A percentile compares a stretch with the other conserved stretches of the same genome.
phyloP scores from a whole-genome alignment of 1,284 basidiomycete species.

The Marasmius sp. region DNA sequence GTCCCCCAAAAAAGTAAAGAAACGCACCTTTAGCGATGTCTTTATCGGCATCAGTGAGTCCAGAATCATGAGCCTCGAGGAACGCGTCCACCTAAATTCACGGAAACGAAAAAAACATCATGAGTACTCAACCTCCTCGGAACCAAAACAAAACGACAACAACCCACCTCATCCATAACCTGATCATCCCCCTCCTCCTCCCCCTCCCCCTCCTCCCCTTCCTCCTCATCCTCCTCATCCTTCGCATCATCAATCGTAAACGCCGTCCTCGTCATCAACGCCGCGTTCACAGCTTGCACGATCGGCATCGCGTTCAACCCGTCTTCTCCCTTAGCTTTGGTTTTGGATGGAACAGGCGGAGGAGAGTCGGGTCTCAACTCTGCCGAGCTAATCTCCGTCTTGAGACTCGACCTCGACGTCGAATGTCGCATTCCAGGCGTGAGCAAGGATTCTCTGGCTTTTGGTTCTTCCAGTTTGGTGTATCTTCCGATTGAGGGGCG shows the following conservation, averaged over 20 bases:
- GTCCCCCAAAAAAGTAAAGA: neutral
- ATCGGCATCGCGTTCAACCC: constrained; percentile 51
- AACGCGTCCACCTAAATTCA: constrained; percentile 82
- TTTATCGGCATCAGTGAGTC: constrained; percentile 82
- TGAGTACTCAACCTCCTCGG: neutral
- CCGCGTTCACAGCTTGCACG: constrained; percentile 79
- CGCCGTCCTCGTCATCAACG: constrained; percentile 85
- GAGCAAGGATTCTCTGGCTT: constrained; percentile 84
- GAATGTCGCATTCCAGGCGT: constrained; percentile 65
- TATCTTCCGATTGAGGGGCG: constrained; percentile 85
- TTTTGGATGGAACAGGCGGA: constrained; percentile 29
- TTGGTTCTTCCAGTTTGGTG: constrained; percentile 81
- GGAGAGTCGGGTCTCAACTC: constrained; percentile 27
- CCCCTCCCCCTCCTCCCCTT: constrained; percentile 59
- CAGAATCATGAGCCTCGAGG: constrained; percentile 87
- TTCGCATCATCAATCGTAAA: constrained; percentile 93
- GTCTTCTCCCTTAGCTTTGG: constrained; percentile 27
- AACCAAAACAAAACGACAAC: constrained; percentile 18
- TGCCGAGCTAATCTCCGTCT: constrained; percentile 20
- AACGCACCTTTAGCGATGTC: constrained; percentile 73
- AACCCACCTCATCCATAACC: constrained; percentile 91
- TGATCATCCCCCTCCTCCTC: constrained; percentile 60
- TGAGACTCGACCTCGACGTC: constrained; percentile 53
- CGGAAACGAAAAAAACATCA: constrained; percentile 8
- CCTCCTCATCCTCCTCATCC: constrained; percentile 80